Percentiles rank a stretch among this genome's conserved stretches.
phyloP scores from a whole-genome alignment of 179 eudicot species.

The Nepenthes alata region DNA sequence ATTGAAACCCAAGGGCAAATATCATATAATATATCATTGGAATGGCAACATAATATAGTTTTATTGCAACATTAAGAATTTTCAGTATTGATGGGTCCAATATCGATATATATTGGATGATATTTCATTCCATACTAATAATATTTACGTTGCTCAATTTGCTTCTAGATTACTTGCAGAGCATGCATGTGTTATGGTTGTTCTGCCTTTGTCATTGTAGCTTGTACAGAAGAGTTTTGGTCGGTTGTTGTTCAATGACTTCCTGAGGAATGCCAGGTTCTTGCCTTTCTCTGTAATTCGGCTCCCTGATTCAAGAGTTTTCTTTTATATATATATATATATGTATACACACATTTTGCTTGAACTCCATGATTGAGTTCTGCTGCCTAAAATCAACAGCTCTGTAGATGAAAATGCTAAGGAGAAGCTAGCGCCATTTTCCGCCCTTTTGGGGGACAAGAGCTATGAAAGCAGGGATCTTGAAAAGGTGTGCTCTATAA shows the following conservation, averaged over 20 bases:
- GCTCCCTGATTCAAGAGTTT: not conserved
- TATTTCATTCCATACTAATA: not conserved
- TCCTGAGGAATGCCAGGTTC: slow-evolving; percentile 74
- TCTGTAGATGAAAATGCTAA: slow-evolving; percentile 63
- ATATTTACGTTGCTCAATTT: not conserved
- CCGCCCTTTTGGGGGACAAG: slow-evolving; percentile 54
- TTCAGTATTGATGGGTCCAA: too few relatives aligned
- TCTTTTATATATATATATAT: not conserved
- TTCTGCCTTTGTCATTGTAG: slow-evolving; percentile 33
- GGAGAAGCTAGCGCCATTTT: slow-evolving; percentile 75
- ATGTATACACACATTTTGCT: not conserved
- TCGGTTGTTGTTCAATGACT: slow-evolving; percentile 68
- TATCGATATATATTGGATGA: too few relatives aligned
- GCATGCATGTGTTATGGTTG: not conserved
- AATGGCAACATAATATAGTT: too few relatives aligned
- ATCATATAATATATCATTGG: too few relatives aligned
- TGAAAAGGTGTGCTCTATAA: slow-evolving; percentile 57
- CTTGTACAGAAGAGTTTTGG: slow-evolving; percentile 99
- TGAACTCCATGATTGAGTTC: slow-evolving; percentile 7
- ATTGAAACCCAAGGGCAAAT: too few relatives aligned
- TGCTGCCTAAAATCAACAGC: slow-evolving; percentile 21
- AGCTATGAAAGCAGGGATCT: slow-evolving; percentile 95
- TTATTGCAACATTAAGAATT: too few relatives aligned
- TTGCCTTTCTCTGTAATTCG: not conserved
- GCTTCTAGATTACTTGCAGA: not conserved